These are phyloP conservation scores for Cladophialophora psammophila DNA, from an alignment of 2,329 filamentous ascomycete genomes.

Conservation along the genomic window DNA sequence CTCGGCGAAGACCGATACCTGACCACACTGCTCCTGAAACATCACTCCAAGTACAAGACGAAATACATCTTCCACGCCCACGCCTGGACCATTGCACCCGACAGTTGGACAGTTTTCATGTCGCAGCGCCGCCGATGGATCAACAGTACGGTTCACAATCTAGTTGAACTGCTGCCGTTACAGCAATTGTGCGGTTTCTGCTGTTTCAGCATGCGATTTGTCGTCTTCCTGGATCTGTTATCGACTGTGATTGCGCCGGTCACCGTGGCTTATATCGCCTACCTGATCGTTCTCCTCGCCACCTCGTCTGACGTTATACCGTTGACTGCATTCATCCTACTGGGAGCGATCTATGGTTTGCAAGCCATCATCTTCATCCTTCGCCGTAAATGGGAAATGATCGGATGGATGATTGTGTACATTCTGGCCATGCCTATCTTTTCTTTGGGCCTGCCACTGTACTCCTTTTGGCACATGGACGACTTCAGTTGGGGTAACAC, in stretches of 20 bases:
- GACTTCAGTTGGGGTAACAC: conserved; percentile 99
- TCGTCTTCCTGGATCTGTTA: conserved; percentile 92
- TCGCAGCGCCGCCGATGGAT: conserved; percentile 99
- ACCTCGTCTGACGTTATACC: conserved; percentile 72
- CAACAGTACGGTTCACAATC: conserved; percentile 97
- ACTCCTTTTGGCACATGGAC: conserved; percentile 99
- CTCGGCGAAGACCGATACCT: conserved; percentile 97
- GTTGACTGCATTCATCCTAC: conserved; percentile 84
- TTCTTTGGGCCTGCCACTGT: conserved; percentile 86
- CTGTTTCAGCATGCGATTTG: conserved; percentile 99
- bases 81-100: conserved; percentile 96
- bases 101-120: conserved; percentile 92
- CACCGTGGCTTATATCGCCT: conserved; percentile 85
- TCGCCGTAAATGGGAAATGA: conserved; percentile 98
- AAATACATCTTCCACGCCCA: conserved; percentile 94
- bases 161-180: conserved; percentile 92
- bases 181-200: conserved; percentile 98
- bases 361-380: conserved; percentile 97
- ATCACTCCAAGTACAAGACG: conserved; percentile 93
- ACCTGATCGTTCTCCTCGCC: conserved; percentile 79
- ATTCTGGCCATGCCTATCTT: conserved; percentile 90
- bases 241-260: conserved; percentile 93
- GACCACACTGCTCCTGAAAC: conserved; percentile 91
- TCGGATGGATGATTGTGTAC: conserved; percentile 99
- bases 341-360: conserved; percentile 95